Evolutionary conservation across 1,284 basidiomycete species (phyloP).

Genomic region (Fomitiporia mediterranea): DNA sequence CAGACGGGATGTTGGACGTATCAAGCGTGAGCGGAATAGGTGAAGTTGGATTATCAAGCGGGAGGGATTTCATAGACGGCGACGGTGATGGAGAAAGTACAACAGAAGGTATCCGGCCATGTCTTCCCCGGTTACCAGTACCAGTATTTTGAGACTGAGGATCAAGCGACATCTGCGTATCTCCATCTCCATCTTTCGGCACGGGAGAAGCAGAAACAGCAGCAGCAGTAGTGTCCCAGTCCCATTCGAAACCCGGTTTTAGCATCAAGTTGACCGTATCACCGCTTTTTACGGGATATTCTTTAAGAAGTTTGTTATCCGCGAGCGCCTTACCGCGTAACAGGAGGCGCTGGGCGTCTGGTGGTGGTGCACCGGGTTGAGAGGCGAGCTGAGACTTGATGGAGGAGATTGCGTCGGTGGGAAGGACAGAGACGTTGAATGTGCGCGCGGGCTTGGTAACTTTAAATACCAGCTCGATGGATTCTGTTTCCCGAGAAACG

Average conservation of each 20-base stretch:
- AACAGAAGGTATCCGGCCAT: conserved; percentile 67
- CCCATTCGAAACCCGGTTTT: conserved; percentile 71
- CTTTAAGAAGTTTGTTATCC: conserved; percentile 81
- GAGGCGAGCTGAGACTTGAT: conserved; percentile 72
- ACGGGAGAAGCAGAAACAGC: conserved; percentile 15
- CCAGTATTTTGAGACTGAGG: conserved; percentile 25
- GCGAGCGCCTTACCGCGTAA: conserved; percentile 90
- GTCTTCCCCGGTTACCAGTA: conserved; percentile 31
- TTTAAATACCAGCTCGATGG: conserved; percentile 78
- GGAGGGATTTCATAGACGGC: conserved; percentile 28
- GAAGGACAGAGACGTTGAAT: conserved; percentile 61
- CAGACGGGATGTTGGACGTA: conserved; percentile 40
- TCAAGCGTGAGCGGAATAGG: conserved; percentile 67
- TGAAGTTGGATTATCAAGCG: conserved; percentile 42
- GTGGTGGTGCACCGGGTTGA: conserved; percentile 60
- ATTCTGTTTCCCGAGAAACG: conserved; percentile 32
- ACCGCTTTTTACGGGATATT: conserved; percentile 79
- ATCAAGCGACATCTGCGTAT: conserved; percentile 23
- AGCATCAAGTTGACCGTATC: conserved; percentile 80
- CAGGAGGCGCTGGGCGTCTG: conserved; percentile 75
- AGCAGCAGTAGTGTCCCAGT: conserved; percentile 38
- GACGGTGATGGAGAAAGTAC: conserved; percentile 72
- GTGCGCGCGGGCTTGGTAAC: conserved; percentile 81
- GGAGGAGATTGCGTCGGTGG: conserved; percentile 72
- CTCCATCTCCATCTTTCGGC: conserved; percentile 14